These are phyloP conservation scores for Carex myosuroides DNA, from an alignment of 176 grass and related monocot species.

Conservation along the genomic window DNA sequence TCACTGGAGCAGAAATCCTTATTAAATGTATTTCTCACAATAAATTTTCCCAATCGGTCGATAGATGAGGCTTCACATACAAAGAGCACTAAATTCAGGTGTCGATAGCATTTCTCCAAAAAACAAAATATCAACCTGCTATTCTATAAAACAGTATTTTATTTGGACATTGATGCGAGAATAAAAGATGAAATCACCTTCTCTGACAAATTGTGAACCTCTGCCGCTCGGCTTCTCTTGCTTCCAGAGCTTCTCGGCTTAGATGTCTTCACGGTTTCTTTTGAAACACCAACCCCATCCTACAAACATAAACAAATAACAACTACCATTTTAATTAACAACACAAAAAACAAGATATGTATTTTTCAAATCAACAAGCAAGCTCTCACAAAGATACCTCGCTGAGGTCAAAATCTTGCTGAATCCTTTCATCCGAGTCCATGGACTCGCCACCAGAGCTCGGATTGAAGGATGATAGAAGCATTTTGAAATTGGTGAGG, in stretches of 20 bases:
- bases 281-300: constrained; percentile 58
- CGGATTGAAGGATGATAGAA: constrained; percentile 12
- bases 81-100: not conserved
- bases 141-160: not conserved
- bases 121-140: not conserved
- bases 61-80: not conserved
- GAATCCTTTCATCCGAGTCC: constrained; percentile 18
- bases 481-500: constrained; percentile 18
- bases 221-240: constrained; percentile 85
- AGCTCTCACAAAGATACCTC: constrained; percentile 18
- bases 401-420: constrained; percentile 18
- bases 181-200: constrained; percentile 39
- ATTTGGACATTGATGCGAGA: not conserved
- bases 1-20: not conserved
- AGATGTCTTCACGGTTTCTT: constrained; percentile 30
- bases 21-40: not conserved
- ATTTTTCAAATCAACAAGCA: not conserved
- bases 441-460: constrained; percentile 19
- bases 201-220: constrained; percentile 98
- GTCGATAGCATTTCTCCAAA: not conserved
- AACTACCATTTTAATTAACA: not conserved
- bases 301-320: not conserved
- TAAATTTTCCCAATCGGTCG: not conserved
- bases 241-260: constrained; percentile 47
- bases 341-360: not conserved